Evolutionary conservation across 495 filamentous ascomycete genomes (phyloP).

Genomic region (Podospora comata): DNA sequence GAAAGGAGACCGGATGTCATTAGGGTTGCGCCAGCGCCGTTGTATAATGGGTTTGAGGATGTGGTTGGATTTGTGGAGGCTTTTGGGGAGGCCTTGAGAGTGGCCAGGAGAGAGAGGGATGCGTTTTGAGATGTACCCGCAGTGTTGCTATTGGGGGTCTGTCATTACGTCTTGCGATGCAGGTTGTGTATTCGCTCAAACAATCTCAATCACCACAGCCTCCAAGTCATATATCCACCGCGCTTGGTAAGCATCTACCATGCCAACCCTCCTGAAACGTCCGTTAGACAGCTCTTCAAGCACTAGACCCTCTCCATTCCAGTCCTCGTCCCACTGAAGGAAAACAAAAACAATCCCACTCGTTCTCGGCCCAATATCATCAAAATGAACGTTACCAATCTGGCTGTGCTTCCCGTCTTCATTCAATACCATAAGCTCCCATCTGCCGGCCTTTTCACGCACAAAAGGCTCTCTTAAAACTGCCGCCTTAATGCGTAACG

Average conservation of each 20-base stretch:
- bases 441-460: background rate
- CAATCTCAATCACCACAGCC: background rate
- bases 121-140: background rate
- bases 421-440: background rate
- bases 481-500: background rate
- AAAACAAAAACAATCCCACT: background rate
- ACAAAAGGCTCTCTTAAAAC: background rate
- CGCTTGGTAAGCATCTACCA: background rate
- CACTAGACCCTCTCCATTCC: background rate
- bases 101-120: slow-evolving; percentile 20
- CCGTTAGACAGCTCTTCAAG: background rate
- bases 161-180: too few species aligned
- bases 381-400: background rate
- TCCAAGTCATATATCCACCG: background rate
- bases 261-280: slow-evolving; percentile 1
- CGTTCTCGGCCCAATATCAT: background rate
- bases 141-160: too few species aligned
- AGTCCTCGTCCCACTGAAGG: background rate
- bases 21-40: slow-evolving; percentile 82
- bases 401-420: background rate
- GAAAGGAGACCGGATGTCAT: slow-evolving; percentile 89
- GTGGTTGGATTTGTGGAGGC: slow-evolving; percentile 70
- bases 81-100: slow-evolving; percentile 53
- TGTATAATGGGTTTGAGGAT: slow-evolving; percentile 85
- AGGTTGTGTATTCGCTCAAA: background rate